A percentile compares a stretch with the other conserved stretches of the same genome.
phyloP scores from a whole-genome alignment of 768 basidiomycete species.

The Macrolepiota dolichaula region DNA sequence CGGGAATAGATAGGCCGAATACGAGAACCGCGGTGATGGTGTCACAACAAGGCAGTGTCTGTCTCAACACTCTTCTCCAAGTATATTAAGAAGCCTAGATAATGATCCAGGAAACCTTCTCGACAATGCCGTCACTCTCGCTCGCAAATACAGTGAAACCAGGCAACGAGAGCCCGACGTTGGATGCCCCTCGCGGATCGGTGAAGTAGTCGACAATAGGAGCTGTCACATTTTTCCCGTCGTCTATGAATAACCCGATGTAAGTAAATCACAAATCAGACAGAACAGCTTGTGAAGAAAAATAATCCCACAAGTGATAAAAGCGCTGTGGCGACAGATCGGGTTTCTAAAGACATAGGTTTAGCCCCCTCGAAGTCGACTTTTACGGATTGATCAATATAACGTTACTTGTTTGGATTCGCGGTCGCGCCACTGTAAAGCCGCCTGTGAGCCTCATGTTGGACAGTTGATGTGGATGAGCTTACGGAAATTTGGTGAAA shows the following conservation, averaged over 20 bases:
- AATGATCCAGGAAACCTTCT: slow-evolving; percentile 26
- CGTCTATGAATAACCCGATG: slow-evolving; percentile 16
- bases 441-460: neutral
- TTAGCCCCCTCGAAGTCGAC: neutral
- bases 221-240: slow-evolving; percentile 20
- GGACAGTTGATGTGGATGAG: neutral
- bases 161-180: slow-evolving; percentile 25
- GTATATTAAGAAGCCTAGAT: slow-evolving; percentile 3
- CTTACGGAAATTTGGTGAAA: slow-evolving; percentile 33
- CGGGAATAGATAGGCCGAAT: too few relatives aligned
- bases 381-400: too few relatives aligned
- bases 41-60: neutral
- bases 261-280: too few relatives aligned
- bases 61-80: neutral
- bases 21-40: too few relatives aligned
- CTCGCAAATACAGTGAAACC: slow-evolving; percentile 26
- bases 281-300: too few relatives aligned
- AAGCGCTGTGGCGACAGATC: slow-evolving; percentile 24
- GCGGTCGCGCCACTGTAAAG: slow-evolving; percentile 20
- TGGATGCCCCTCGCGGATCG: slow-evolving; percentile 7
- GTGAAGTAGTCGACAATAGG: slow-evolving; percentile 29
- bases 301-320: slow-evolving; percentile 25
- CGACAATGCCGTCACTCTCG: slow-evolving; percentile 24
- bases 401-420: slow-evolving; percentile 25
- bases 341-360: slow-evolving; percentile 24